Base-by-base conservation (phyloP, 2,329 filamentous ascomycete genomes). In the Coniochaeta sp. region DNA sequence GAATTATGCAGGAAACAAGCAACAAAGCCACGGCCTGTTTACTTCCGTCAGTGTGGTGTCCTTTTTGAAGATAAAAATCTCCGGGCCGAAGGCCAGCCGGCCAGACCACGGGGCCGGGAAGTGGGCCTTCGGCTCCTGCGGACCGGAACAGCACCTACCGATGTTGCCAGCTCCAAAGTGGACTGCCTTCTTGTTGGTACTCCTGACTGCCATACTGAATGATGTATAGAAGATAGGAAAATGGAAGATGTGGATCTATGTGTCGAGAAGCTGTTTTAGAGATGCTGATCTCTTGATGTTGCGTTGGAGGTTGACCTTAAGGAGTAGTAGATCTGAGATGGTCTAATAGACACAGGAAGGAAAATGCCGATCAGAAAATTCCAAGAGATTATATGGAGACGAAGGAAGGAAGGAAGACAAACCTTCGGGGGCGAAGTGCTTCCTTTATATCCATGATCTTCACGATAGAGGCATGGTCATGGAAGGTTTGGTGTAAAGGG, bases 1-100 rank as follows among this genome's bases (percentile, higher is more conserved):
- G 93, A 95, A 75, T 96, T 89, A 81, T 96, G 91, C 44, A 98
- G 85, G 79, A 97, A 95, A 77, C 91, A 91, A 69, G 89, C 91
- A 59, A 95, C 90, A 68, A 95, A 95, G 74, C 91, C 89, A 74
- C 89, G 88, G 75, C 83, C 78, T 80, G 52, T 17, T 30, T 30
- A 5, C 38, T n/a, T 19, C 28, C 19, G 54, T 59, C 58, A 59
- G 59, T 55, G 52, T 19, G 10, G 36, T 61, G 30, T 47, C 44
- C 30, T 26, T 40, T 30, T n/a, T n/a, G n/a, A n/a, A n/a, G n/a
- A n/a, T n/a, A 3, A 36, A 9, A 28, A 44, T 61, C 28, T 30
- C 24, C 24, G 22, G 36, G 28, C 50, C 57, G 44, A 16, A 52
- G 50, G 22, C 36, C 19, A 14, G 22, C 34, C 24, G 38, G 22